Evolutionary conservation across 2,329 filamentous ascomycete genomes (phyloP), one percentile per base, ranked within the genome.

Genomic region (Monilinia polystroma): DNA sequence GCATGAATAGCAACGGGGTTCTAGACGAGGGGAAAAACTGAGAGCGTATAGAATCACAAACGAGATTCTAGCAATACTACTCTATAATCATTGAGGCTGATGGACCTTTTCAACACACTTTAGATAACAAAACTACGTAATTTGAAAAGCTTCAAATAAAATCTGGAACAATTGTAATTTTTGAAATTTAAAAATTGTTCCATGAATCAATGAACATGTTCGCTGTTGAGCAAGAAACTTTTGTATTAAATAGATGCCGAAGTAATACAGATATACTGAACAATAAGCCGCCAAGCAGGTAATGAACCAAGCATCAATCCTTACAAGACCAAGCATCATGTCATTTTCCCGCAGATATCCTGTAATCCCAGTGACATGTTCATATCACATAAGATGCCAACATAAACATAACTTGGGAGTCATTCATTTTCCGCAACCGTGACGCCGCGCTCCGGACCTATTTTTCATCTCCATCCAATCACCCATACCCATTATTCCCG

Each of bases 321-420:
- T 6, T 23, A 23, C 4, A 26, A 60, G 14, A 51, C 23, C 45
- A 51, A 38, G 23, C 20, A 51, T 60, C 26, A 14, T 7, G 12
- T 8, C 14, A 26, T 26, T 20, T 62, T 49, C 26, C 32, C 47
- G 23, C 35, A 38, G 29, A 38, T 38, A 38, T 51, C 32, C 14
- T 12, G 35, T 26, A n/a, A 38, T 62, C 38, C 12, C 14, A 18
- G 16, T 51, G 58, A 26, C 20, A 62, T 62, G n/a, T 62, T 62
- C 58, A n/a, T 60, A 51, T 51, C 29, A 38, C 58, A 60, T 60
- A 16, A 51, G n/a, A 12, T 23, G 32, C 38, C 7, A 51, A 23
- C 26, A 59, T 26, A 38, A 51, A 18, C 11, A 41, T 35, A 62
- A 35, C 16, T 56, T 35, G 32, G 32, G 32, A 20, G 58, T 4